phyloP scores from a whole-genome alignment of 139 green algal species.

The Diplosphaera chodatii region DNA sequence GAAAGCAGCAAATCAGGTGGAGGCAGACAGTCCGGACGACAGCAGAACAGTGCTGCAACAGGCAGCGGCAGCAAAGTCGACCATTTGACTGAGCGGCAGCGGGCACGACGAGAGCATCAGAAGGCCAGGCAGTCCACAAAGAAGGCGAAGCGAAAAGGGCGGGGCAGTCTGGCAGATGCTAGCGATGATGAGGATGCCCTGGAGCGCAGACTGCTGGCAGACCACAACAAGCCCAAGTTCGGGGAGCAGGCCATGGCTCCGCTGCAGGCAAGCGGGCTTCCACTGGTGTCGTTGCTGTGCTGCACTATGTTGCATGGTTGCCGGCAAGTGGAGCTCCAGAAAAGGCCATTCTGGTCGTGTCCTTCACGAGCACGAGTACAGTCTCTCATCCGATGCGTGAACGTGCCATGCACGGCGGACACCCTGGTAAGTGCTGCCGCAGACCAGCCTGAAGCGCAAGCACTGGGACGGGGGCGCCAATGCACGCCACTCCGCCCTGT shows the following conservation, averaged over 20 bases:
- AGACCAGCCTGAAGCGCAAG: slow-evolving; percentile 20
- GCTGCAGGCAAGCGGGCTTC: slow-evolving; percentile 5
- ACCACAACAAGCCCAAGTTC: slow-evolving; percentile 7
- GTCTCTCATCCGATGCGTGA: too few relatives aligned
- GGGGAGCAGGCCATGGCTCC: slow-evolving; percentile 14
- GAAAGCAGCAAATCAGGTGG: too few relatives aligned
- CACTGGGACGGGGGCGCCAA: slow-evolving; percentile 16
- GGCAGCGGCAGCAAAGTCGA: too few relatives aligned
- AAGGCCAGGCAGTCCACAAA: neutral
- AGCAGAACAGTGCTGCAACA: too few relatives aligned
- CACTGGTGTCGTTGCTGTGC: too few relatives aligned
- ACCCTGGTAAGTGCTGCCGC: too few relatives aligned
- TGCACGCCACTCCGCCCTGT: neutral
- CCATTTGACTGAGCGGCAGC: neutral
- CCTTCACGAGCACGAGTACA: too few relatives aligned
- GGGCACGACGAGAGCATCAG: neutral
- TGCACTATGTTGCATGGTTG: neutral
- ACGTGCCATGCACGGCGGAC: too few relatives aligned
- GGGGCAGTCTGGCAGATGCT: neutral
- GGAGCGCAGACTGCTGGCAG: neutral
- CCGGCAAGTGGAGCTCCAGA: too few relatives aligned
- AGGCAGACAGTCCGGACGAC: too few relatives aligned
- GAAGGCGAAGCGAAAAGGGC: slow-evolving; percentile 5
- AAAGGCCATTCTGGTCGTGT: too few relatives aligned
- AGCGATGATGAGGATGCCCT: neutral